A percentile compares a stretch with the other conserved stretches of the same genome.
phyloP scores from a whole-genome alignment of 345 rosid species.

The Hypericum androsaemum region DNA sequence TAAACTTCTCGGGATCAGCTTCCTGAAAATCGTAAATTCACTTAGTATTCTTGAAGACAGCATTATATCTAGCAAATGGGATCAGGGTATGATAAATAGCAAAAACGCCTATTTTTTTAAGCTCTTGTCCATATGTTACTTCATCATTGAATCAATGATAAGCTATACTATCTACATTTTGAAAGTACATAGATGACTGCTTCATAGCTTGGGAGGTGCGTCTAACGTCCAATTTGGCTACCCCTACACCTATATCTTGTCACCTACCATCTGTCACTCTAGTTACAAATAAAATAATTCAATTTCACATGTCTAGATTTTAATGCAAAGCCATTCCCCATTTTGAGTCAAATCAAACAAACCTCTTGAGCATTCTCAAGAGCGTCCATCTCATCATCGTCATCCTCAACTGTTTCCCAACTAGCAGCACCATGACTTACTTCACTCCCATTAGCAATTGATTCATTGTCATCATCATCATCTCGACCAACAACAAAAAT shows the following conservation, averaged over 20 bases:
- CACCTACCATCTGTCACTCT: no score
- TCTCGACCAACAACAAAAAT: slow-evolving; percentile 92
- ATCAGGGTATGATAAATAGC: background rate
- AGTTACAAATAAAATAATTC: no score
- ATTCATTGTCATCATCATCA: slow-evolving; percentile 81
- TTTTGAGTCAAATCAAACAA: slow-evolving; percentile 19
- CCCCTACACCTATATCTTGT: no score
- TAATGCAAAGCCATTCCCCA: background rate
- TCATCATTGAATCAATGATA: no score
- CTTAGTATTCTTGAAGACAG: slow-evolving; percentile 11
- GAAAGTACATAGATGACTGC: no score
- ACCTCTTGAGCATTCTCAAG: slow-evolving; percentile 66
- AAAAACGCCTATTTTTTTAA: background rate
- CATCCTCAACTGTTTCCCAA: slow-evolving; percentile 71
- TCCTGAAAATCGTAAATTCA: slow-evolving; percentile 37
- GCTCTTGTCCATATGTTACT: background rate
- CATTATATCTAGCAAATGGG: background rate
- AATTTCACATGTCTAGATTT: no score
- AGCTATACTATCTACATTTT: no score
- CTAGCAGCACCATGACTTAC: slow-evolving; percentile 86
- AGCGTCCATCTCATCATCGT: slow-evolving; percentile 39
- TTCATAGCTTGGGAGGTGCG: no score
- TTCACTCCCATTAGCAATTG: slow-evolving; percentile 76
- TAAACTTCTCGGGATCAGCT: slow-evolving; percentile 26
- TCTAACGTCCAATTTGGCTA: no score